Evolutionary conservation across 2,329 filamentous ascomycete species (phyloP).

Genomic region (Colletotrichum brevisporum): DNA sequence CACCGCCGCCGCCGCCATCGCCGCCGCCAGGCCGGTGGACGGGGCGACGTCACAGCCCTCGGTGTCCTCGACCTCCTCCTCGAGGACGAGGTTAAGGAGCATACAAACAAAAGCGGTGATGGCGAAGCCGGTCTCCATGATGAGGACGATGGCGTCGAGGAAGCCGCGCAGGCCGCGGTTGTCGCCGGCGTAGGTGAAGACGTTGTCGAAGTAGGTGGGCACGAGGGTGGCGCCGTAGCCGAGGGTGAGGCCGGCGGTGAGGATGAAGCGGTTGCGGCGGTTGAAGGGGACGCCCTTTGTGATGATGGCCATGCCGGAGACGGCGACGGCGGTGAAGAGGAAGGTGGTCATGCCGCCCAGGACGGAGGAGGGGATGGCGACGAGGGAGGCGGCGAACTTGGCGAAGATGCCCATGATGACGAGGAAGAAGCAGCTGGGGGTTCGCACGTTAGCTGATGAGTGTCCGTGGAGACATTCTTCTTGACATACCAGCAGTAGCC

Average conservation of each 20-base stretch:
- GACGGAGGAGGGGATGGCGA: conserved; percentile 78
- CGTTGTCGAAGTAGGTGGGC: conserved; percentile 75
- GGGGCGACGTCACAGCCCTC: conserved; percentile 31
- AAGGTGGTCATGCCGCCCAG: conserved; percentile 83
- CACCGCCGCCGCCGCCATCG: not conserved
- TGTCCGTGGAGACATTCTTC: not conserved
- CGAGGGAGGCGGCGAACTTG: conserved; percentile 85
- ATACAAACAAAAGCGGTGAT: conserved; percentile 81
- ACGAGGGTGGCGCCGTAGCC: conserved; percentile 80
- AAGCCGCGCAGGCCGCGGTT: conserved; percentile 80
- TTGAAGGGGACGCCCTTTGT: conserved; percentile 78
- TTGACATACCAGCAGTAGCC: conserved; percentile 74
- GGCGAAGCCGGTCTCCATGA: conserved; percentile 83
- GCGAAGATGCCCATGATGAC: conserved; percentile 86
- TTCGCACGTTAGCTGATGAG: not conserved
- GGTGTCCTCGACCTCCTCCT: conserved; percentile 81
- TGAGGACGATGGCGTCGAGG: conserved; percentile 78
- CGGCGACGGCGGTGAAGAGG: conserved; percentile 82
- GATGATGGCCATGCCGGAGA: conserved; percentile 84
- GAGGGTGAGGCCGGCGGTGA: conserved; percentile 80
- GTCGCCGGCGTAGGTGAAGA: conserved; percentile 80
- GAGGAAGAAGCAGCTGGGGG: conserved; percentile 75
- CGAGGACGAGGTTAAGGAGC: conserved; percentile 79
- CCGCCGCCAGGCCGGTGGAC: not conserved
- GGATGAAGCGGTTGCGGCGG: conserved; percentile 85